phyloP scores from a whole-genome alignment of 2,329 filamentous ascomycete genomes.

The Coniochaeta sp. region DNA sequence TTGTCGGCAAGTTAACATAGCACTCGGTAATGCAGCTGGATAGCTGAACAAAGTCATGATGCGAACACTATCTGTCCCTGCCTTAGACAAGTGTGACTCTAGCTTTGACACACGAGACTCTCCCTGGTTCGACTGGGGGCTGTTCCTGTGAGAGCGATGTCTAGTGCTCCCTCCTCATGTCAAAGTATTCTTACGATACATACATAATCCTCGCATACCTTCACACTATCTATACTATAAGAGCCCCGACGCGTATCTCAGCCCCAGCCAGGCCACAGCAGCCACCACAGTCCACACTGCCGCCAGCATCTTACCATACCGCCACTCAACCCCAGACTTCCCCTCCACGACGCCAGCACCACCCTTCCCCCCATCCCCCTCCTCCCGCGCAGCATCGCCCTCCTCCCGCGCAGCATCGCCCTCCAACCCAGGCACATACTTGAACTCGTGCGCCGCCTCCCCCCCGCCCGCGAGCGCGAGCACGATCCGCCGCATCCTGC shows the following conservation, averaged over 20 bases:
- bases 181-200: too few relatives aligned
- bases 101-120: background rate
- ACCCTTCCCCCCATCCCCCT: background rate
- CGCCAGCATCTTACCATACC: slow-evolving; percentile 37
- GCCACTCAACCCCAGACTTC: slow-evolving; percentile 31
- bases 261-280: slow-evolving; percentile 14
- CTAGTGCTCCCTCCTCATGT: too few relatives aligned
- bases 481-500: slow-evolving; percentile 4
- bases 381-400: too few relatives aligned
- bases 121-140: background rate
- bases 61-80: background rate
- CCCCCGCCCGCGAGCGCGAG: slow-evolving; percentile 4
- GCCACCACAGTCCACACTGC: slow-evolving; percentile 13
- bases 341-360: background rate
- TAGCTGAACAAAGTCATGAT: background rate
- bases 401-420: background rate
- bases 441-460: slow-evolving; percentile 9
- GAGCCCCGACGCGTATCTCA: slow-evolving; percentile 9
- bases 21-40: background rate
- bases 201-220: background rate
- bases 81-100: too few relatives aligned
- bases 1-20: background rate
- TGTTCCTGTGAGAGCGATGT: background rate
- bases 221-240: slow-evolving; percentile 3
- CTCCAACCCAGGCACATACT: slow-evolving; percentile 9